These are phyloP conservation scores for Mesembryanthemum crystallinum DNA, from an alignment of 148 eudicot species.

Conservation along the genomic window DNA sequence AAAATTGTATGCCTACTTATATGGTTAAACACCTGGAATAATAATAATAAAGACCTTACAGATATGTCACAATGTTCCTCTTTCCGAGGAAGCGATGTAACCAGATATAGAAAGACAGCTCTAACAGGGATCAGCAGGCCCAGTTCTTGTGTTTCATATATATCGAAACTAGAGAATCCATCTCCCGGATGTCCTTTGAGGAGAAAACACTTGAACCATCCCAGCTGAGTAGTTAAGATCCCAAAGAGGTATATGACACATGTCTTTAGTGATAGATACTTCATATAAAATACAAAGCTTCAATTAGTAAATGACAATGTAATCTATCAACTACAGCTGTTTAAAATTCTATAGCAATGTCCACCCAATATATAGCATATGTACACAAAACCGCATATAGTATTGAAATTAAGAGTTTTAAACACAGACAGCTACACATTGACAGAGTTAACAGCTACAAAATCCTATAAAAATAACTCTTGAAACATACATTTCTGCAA, in stretches of 20 bases:
- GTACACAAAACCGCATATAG: not conserved
- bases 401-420: not conserved
- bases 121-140: constrained; percentile 83
- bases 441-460: too few relatives aligned
- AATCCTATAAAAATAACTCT: too few relatives aligned
- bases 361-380: too few relatives aligned
- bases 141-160: constrained; percentile 64
- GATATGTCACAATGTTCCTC: constrained; percentile 47
- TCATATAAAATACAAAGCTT: not conserved
- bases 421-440: too few relatives aligned
- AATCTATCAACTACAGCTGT: not conserved
- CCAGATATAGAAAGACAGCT: constrained; percentile 88
- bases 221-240: constrained; percentile 40
- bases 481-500: too few relatives aligned
- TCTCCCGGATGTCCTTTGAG: constrained; percentile 56
- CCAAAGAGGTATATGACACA: constrained; percentile 11
- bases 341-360: not conserved
- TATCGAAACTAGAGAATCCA: constrained; percentile 68
- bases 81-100: constrained; percentile 70
- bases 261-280: constrained; percentile 5
- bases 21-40: constrained; percentile 11
- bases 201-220: constrained; percentile 63
- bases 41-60: constrained; percentile 36
- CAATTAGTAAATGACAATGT: not conserved
- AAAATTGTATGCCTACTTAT: not conserved